A percentile compares a stretch with the other conserved stretches of the same genome.
These are phyloP conservation scores for Salvia rosmarinus DNA, from an alignment of 257 asterid species.

Conservation along the genomic window DNA sequence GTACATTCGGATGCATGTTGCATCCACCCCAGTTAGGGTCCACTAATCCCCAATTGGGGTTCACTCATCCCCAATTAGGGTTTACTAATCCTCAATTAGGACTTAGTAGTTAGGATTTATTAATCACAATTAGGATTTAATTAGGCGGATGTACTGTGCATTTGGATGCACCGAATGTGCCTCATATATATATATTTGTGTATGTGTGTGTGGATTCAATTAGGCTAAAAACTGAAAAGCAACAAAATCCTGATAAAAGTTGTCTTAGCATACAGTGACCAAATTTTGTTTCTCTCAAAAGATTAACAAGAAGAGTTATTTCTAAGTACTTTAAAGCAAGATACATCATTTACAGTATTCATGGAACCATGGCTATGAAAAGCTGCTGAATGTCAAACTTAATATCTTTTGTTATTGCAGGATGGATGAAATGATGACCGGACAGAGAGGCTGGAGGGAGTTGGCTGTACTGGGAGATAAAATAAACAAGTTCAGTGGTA, in stretches of 20 bases:
- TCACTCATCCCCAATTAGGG: too few species aligned
- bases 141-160: too few species aligned
- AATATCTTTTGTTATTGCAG: slow-evolving; percentile 47
- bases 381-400: slow-evolving; percentile 1
- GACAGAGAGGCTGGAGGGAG: slow-evolving; percentile 99
- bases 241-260: neutral
- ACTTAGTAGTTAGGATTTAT: too few species aligned
- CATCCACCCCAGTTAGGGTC: too few species aligned
- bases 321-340: neutral
- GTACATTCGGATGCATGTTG: too few species aligned
- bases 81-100: too few species aligned
- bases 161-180: too few species aligned
- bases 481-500: slow-evolving; percentile 82
- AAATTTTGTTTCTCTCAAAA: neutral
- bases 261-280: neutral
- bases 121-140: too few species aligned
- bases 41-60: too few species aligned
- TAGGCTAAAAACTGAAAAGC: neutral
- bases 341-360: neutral
- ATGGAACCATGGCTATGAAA: neutral
- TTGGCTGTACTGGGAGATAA: slow-evolving; percentile 91
- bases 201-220: neutral
- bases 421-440: slow-evolving; percentile 99
- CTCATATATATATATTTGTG: neutral
- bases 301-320: neutral